Base-by-base conservation (phyloP, 305 asterid species). In the Caryopteris hybrid region DNA sequence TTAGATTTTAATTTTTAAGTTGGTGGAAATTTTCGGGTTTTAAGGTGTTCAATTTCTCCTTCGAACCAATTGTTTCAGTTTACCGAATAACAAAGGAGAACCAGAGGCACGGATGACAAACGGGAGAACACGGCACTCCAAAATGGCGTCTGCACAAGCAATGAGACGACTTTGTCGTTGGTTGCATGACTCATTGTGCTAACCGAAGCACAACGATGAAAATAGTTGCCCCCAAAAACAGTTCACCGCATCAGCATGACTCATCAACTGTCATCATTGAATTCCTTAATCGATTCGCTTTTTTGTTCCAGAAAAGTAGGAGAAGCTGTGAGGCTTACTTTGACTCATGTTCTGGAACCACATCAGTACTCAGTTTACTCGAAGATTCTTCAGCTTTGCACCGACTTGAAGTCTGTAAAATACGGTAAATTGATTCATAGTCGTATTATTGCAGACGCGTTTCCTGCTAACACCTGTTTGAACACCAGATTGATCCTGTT, bases 401-500 rank as follows among this genome's bases (percentile, higher is more conserved):
- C 71, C 42, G 73, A 75, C 33, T 59, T 61, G 3, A 79, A 59
- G 33, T 72, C 81, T 62, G 57, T 6, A 25, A 79, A 55, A 53
- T 66, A 50, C 20, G 86, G 82, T 36, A 79, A 42, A 27, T 29
- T 65, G 77, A 57, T 81, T 42, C 86, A 84, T 66, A 34, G 81
- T 70, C 79, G 69, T 45, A 52, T 81, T 8, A 56, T 84, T 60
- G 47, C 70, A 17, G 54, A 43, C 45, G 82, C 79, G 52, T 54
- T 75, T 43, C 71, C 69, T 12, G 3, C 64, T 39, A 77, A 64
- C 50, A 33, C 78, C 17, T 68, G 61, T 61, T 46, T 84, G 23
- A 67, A 14, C 45, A 84, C 83, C 54, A 79, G 81, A 39, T 57
- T 84, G 83, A 66, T 84, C 51, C 50, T 79, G 14, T 75, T 74